These are phyloP conservation scores for Fusarium siculi DNA, from an alignment of 2,329 filamentous ascomycete genomes.

Conservation along the genomic window DNA sequence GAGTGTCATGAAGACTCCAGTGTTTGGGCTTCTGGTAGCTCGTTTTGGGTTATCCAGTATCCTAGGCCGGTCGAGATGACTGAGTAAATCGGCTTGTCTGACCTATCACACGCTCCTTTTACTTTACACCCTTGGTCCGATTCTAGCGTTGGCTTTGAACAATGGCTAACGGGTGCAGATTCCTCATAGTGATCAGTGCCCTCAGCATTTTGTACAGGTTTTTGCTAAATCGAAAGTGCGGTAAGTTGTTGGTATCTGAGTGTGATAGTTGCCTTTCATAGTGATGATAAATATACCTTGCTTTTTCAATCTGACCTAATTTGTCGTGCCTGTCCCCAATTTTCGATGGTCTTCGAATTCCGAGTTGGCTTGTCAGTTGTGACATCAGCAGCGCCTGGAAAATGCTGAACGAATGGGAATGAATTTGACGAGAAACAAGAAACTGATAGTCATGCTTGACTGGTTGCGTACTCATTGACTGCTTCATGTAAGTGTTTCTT, in stretches of 20 bases:
- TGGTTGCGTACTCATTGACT: background rate
- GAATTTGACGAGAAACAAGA: background rate
- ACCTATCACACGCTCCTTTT: slow-evolving; percentile 27
- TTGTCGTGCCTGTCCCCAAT: background rate
- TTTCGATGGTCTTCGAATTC: background rate
- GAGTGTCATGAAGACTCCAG: slow-evolving; percentile 70
- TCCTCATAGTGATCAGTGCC: background rate
- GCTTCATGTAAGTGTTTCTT: background rate
- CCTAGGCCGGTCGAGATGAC: slow-evolving; percentile 68
- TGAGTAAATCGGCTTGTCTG: slow-evolving; percentile 78
- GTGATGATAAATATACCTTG: background rate
- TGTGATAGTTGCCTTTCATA: background rate
- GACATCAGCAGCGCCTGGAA: background rate
- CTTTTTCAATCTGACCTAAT: background rate
- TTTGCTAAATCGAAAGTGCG: background rate
- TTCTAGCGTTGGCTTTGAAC: background rate
- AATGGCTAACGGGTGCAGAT: slow-evolving; percentile 27
- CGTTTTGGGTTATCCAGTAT: slow-evolving; percentile 64
- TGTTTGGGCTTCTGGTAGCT: slow-evolving; percentile 57
- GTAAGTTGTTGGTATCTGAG: background rate
- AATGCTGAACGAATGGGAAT: background rate
- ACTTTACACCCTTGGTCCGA: slow-evolving; percentile 1
- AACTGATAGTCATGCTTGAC: background rate
- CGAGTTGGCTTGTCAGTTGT: background rate
- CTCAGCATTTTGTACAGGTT: background rate